phyloP scores from a whole-genome alignment of 169 alveolate genomes.

The Plasmodium coatneyi region DNA sequence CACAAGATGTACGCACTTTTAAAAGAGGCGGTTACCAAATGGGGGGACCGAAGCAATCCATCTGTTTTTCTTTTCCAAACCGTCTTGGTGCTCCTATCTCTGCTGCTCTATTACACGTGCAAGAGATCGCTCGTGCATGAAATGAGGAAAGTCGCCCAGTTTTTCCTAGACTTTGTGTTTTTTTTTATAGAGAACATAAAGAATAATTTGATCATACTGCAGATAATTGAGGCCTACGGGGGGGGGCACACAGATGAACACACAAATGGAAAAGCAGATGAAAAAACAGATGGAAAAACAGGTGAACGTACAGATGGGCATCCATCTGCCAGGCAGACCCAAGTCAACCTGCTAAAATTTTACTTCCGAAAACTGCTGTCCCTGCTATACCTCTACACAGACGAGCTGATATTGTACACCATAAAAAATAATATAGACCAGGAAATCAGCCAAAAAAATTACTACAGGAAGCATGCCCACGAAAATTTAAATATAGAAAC shows the following conservation, averaged over 20 bases:
- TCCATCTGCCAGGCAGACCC: neutral
- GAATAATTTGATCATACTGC: slow-evolving; percentile 70
- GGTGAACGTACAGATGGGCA: too few species aligned
- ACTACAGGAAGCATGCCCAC: slow-evolving; percentile 40
- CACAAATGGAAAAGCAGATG: neutral
- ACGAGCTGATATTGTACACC: slow-evolving; percentile 64
- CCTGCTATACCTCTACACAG: slow-evolving; percentile 58
- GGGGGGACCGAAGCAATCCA: neutral
- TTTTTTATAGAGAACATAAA: slow-evolving; percentile 74
- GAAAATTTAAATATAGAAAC: slow-evolving; percentile 15
- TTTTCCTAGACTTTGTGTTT: slow-evolving; percentile 56
- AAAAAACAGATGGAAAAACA: neutral
- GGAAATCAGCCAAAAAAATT: slow-evolving; percentile 38
- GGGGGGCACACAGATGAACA: neutral
- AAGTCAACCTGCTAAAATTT: slow-evolving; percentile 18
- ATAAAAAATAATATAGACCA: slow-evolving; percentile 48
- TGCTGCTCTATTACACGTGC: slow-evolving; percentile 29
- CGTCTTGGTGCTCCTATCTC: slow-evolving; percentile 21
- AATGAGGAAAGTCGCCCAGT: slow-evolving; percentile 71
- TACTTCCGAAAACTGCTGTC: slow-evolving; percentile 67
- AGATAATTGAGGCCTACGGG: slow-evolving; percentile 53
- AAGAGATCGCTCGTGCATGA: slow-evolving; percentile 38
- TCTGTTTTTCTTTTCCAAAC: slow-evolving; percentile 19
- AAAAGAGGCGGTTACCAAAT: neutral
- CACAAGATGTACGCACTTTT: slow-evolving; percentile 22